A percentile compares a stretch with the other conserved stretches of the same genome.
Evolutionary conservation across 176 grass and related monocot genomes (phyloP).

Genomic region (Oryza nivara): DNA sequence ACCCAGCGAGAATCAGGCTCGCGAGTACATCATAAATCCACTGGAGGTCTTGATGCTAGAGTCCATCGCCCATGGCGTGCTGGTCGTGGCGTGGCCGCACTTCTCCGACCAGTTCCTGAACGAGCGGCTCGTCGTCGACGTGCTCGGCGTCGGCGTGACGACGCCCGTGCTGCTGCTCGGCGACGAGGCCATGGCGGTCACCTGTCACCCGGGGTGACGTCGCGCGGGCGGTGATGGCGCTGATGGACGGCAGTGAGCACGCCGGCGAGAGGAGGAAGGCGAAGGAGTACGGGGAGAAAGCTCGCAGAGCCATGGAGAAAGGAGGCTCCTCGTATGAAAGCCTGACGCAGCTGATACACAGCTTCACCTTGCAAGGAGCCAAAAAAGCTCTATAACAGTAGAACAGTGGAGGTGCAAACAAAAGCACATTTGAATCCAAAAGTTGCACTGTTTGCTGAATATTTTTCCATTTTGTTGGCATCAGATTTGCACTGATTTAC

Average conservation of each 20-base stretch:
- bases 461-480: no score
- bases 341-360: constrained; percentile 35
- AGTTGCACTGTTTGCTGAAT: no score
- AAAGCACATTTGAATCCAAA: no score
- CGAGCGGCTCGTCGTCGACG: constrained; percentile 53
- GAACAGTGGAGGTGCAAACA: no score
- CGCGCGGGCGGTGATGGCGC: constrained; percentile 25
- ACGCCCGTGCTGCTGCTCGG: constrained; percentile 1
- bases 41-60: constrained; percentile 35
- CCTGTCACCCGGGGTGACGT: constrained; percentile 23
- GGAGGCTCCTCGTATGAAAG: constrained; percentile 48
- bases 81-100: constrained; percentile 59
- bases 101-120: constrained; percentile 68
- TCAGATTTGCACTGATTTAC: no score
- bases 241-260: constrained; percentile 53
- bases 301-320: constrained; percentile 41
- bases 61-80: constrained; percentile 51
- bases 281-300: neutral
- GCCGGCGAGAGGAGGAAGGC: constrained; percentile 35
- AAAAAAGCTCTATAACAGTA: no score
- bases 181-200: neutral
- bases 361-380: constrained; percentile 6
- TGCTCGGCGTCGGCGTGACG: constrained; percentile 45
- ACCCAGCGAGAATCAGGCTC: no score
- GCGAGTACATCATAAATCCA: no score